Conservation (phyloP, 192 early-diverging fungal genomes). For the Funneliformis geosporum region DNA sequence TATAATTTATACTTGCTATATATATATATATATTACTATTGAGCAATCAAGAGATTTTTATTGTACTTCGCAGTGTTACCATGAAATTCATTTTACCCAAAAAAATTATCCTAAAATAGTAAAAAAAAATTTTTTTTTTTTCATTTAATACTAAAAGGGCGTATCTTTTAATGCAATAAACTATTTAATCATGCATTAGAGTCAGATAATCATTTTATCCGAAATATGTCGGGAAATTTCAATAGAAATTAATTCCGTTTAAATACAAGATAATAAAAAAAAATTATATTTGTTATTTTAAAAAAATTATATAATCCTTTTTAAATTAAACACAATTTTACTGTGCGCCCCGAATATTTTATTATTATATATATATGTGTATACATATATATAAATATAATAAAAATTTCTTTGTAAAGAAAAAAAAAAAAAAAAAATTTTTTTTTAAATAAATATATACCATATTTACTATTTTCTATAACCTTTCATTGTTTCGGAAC, state of each 20-base stretch:
- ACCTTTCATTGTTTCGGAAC: too few relatives aligned
- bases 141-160: not conserved
- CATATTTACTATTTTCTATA: too few relatives aligned
- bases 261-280: not conserved
- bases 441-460: too few relatives aligned
- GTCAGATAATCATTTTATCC: not conserved
- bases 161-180: not conserved
- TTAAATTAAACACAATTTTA: too few relatives aligned
- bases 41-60: not conserved
- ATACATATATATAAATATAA: too few relatives aligned
- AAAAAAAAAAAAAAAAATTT: too few relatives aligned
- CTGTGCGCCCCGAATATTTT: not conserved
- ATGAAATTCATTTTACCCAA: not conserved
- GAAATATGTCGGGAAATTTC: not conserved
- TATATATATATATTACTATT: too few relatives aligned
- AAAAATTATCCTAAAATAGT: not conserved
- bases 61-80: not conserved
- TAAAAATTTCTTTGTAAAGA: too few relatives aligned
- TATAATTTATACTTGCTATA: too few relatives aligned
- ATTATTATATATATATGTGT: not conserved
- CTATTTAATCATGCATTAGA: not conserved
- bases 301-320: too few relatives aligned
- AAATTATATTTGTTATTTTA: not conserved
- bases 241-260: not conserved
- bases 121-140: not conserved